Percentiles rank a stretch among this genome's conserved stretches.
phyloP scores from a whole-genome alignment of 2,329 filamentous ascomycete species.

The Madurella fahalii region DNA sequence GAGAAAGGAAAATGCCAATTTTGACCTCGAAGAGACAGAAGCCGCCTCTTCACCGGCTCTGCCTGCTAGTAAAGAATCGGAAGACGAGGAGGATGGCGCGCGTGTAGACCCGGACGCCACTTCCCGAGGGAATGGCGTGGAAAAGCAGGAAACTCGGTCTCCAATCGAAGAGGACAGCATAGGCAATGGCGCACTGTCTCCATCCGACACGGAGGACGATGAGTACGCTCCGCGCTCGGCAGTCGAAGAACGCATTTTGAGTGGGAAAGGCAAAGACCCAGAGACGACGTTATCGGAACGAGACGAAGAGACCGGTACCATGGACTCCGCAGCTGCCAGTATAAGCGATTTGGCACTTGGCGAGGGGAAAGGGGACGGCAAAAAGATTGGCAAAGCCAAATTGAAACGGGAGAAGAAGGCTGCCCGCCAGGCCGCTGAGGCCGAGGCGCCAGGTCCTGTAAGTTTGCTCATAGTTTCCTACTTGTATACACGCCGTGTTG shows the following conservation, averaged over 20 bases:
- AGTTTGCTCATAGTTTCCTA: slow-evolving; percentile 20
- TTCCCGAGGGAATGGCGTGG: not conserved
- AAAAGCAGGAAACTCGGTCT: not conserved
- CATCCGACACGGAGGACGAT: slow-evolving; percentile 28
- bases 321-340: slow-evolving; percentile 12
- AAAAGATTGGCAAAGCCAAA: slow-evolving; percentile 49
- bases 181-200: not conserved
- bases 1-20: slow-evolving; percentile 68
- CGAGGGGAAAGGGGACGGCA: slow-evolving; percentile 22
- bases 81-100: slow-evolving; percentile 28
- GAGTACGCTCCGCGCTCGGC: slow-evolving; percentile 46
- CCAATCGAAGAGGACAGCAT: not conserved
- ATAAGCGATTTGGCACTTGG: slow-evolving; percentile 17
- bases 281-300: not conserved
- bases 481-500: not conserved
- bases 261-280: slow-evolving; percentile 3
- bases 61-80: slow-evolving; percentile 11
- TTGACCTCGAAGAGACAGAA: slow-evolving; percentile 41
- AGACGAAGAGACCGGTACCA: not conserved
- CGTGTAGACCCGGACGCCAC: not conserved
- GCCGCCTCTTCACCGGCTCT: not conserved
- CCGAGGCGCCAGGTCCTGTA: slow-evolving; percentile 34
- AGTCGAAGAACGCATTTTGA: slow-evolving; percentile 39
- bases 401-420: slow-evolving; percentile 48
- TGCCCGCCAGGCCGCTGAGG: slow-evolving; percentile 37